Conservation (phyloP, 352 stramenopile species). For the Globisporangium camurandrum region DNA sequence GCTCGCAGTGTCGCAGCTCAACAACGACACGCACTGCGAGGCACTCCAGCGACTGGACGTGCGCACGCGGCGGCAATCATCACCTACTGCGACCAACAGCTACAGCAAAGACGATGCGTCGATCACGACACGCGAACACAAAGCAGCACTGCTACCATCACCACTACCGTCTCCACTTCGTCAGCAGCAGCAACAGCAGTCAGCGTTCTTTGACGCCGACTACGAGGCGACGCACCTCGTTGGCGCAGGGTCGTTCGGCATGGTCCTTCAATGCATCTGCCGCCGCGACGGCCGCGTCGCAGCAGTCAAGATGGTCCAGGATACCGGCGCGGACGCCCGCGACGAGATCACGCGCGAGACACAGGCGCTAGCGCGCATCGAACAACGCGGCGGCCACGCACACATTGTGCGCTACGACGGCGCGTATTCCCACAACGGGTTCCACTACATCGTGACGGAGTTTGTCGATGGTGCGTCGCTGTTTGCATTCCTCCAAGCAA, state of each 20-base stretch:
- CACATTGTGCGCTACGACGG: constrained; percentile 58
- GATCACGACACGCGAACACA: too few species aligned
- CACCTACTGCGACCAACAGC: neutral
- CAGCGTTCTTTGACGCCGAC: constrained; percentile 48
- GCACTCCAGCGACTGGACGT: constrained; percentile 2
- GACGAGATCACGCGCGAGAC: constrained; percentile 62
- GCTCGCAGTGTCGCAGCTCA: too few species aligned
- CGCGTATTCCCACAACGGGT: constrained; percentile 66
- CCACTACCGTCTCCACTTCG: neutral
- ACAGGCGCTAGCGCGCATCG: constrained; percentile 36
- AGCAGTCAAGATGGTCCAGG: constrained; percentile 77
- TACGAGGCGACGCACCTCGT: constrained; percentile 60
- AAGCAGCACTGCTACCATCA: neutral
- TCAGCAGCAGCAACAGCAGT: constrained; percentile 4
- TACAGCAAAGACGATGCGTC: neutral
- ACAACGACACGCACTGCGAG: constrained; percentile 2
- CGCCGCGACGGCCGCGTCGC: constrained; percentile 51
- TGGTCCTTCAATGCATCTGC: constrained; percentile 76
- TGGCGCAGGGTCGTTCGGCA: constrained; percentile 66
- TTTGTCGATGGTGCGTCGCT: constrained; percentile 64
- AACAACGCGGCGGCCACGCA: constrained; percentile 48
- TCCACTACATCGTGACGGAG: constrained; percentile 81
- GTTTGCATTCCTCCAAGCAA: constrained; percentile 56
- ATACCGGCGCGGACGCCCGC: constrained; percentile 30
- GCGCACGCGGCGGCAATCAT: constrained; percentile 3